phyloP scores from a whole-genome alignment of 805 yeast genomes.

The Cyberlindnera mrakii region DNA sequence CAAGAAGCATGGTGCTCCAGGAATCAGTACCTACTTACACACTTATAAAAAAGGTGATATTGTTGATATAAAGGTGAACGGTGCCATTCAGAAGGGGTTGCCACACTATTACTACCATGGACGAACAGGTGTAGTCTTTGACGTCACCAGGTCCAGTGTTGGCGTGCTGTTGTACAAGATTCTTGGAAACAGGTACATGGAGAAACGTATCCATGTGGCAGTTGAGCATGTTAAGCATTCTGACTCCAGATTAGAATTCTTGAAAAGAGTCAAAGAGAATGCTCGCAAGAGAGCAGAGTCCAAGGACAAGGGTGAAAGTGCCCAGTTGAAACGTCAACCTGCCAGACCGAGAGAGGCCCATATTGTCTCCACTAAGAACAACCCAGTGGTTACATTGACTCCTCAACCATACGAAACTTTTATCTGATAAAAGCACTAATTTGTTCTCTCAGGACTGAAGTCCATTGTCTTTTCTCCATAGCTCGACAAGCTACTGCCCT shows the following conservation, averaged over 20 bases:
- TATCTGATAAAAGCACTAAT: constrained; percentile 47
- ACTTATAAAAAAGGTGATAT: constrained; percentile 97
- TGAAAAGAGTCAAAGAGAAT: constrained; percentile 93
- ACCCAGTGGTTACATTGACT: constrained; percentile 88
- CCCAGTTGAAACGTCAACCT: constrained; percentile 93
- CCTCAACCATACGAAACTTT: constrained; percentile 99
- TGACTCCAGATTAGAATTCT: constrained; percentile 96
- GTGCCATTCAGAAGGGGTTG: constrained; percentile 98
- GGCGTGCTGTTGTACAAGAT: constrained; percentile 96
- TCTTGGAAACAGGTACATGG: constrained; percentile 95
- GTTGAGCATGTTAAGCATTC: constrained; percentile 98
- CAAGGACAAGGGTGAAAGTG: constrained; percentile 83
- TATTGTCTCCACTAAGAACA: constrained; percentile 69
- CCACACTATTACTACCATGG: constrained; percentile 99
- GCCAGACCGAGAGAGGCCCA: constrained; percentile 90
- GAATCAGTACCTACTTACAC: constrained; percentile 93
- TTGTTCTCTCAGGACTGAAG: not conserved
- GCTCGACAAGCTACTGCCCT: not conserved
- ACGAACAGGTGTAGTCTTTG: constrained; percentile 96
- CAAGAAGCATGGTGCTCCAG: constrained; percentile 85
- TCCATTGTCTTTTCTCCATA: too few species aligned
- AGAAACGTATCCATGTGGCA: constrained; percentile 95
- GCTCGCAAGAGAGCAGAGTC: constrained; percentile 89
- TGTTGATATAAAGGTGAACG: constrained; percentile 97
- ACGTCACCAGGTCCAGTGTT: constrained; percentile 95